These are phyloP conservation scores for Asterionellopsis glacialis DNA, from an alignment of 108 stramenopile species.

Conservation along the genomic window DNA sequence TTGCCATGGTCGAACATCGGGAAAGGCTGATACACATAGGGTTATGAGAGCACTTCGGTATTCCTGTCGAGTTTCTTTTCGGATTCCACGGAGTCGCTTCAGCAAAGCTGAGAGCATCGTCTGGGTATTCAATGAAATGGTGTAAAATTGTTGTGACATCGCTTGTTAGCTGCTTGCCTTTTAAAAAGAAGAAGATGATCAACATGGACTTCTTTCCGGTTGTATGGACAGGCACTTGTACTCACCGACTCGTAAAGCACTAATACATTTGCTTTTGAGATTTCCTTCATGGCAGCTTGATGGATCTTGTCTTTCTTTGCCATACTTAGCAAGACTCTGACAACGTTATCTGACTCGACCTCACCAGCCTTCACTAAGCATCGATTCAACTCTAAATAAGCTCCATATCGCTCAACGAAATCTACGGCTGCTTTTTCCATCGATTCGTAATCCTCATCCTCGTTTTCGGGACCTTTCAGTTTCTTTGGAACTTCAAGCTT, in stretches of 20 bases:
- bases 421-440: conserved; percentile 27
- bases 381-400: conserved; percentile 68
- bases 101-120: conserved; percentile 68
- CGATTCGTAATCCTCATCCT: background rate
- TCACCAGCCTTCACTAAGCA: conserved; percentile 55
- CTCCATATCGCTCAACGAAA: conserved; percentile 65
- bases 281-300: conserved; percentile 49
- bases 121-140: conserved; percentile 13
- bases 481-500: background rate
- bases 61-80: conserved; percentile 8
- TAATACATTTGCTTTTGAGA: conserved; percentile 34
- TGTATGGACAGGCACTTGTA: background rate
- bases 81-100: conserved; percentile 31
- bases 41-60: conserved; percentile 26
- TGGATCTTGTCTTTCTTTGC: conserved; percentile 74
- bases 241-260: conserved; percentile 76
- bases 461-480: background rate
- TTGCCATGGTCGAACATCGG: conserved; percentile 76
- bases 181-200: background rate
- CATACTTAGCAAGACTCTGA: conserved; percentile 43
- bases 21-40: conserved; percentile 75
- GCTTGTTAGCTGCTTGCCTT: background rate
- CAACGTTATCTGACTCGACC: conserved; percentile 33
- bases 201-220: background rate
- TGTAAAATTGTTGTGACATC: background rate